Conservation (phyloP, 1,139 yeast species). For the Suhomyces maxii region DNA sequence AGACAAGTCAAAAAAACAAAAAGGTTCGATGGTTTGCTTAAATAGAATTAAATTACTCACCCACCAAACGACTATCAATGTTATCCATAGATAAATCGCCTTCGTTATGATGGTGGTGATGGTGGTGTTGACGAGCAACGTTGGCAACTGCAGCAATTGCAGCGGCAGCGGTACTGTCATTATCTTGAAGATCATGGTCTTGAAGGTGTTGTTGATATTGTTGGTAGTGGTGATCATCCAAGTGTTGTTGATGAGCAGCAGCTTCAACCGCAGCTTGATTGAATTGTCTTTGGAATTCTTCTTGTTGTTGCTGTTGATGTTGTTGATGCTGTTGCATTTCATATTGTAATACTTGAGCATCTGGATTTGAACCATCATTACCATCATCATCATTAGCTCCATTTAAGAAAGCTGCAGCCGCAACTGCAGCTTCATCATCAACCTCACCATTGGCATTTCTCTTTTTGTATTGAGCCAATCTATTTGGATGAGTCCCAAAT, state of each 20-base stretch:
- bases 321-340: constrained; percentile 26
- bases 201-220: constrained; percentile 36
- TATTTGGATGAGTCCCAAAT: constrained; percentile 12
- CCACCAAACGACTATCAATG: constrained; percentile 49
- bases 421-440: constrained; percentile 32
- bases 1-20: background rate
- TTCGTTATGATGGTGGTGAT: constrained; percentile 24
- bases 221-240: constrained; percentile 33
- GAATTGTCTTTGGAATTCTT: constrained; percentile 41
- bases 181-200: constrained; percentile 26
- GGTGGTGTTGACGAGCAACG: constrained; percentile 28
- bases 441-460: constrained; percentile 32
- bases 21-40: no score
- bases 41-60: constrained; percentile 28
- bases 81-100: constrained; percentile 48
- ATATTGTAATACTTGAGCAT: constrained; percentile 24
- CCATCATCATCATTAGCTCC: constrained; percentile 13
- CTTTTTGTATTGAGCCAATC: constrained; percentile 18
- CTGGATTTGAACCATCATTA: constrained; percentile 9
- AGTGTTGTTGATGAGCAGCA: constrained; percentile 30
- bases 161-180: constrained; percentile 37
- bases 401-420: constrained; percentile 19
- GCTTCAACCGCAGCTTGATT: constrained; percentile 41
- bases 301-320: constrained; percentile 35
- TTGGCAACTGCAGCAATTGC: constrained; percentile 48